Conservation (phyloP, 345 rosid genomes). For the Pugionium dolabratum region DNA sequence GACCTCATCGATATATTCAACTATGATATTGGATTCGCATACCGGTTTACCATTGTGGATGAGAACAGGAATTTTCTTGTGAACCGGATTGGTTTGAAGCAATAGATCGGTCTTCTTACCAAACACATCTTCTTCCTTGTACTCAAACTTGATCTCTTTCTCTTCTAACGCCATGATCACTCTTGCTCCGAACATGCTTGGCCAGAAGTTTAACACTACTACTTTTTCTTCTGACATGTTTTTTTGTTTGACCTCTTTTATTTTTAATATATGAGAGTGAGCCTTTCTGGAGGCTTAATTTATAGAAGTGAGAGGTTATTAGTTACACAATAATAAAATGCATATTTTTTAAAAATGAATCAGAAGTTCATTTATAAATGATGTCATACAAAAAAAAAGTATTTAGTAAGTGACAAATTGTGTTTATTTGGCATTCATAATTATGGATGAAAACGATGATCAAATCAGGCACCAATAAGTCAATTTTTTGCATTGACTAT, state of each 20-base stretch:
- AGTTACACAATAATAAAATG: too few species aligned
- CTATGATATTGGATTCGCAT: slow-evolving; percentile 38
- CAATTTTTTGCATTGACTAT: too few species aligned
- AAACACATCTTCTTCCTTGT: slow-evolving; percentile 42
- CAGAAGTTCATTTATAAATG: too few species aligned
- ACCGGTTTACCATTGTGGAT: slow-evolving; percentile 42
- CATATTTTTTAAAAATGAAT: too few species aligned
- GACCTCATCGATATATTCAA: slow-evolving; percentile 42
- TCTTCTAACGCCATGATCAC: slow-evolving; percentile 41
- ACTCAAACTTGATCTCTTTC: slow-evolving; percentile 38
- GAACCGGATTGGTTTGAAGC: slow-evolving; percentile 37
- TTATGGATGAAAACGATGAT: too few species aligned
- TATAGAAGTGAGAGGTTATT: too few species aligned
- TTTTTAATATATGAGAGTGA: too few species aligned
- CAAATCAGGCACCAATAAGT: too few species aligned
- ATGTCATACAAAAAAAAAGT: too few species aligned
- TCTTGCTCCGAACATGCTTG: slow-evolving; percentile 45
- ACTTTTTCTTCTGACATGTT: slow-evolving; percentile 40
- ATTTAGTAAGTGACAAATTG: too few species aligned
- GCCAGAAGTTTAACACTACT: slow-evolving; percentile 42
- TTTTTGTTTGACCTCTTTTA: background rate
- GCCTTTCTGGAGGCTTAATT: background rate
- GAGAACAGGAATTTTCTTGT: slow-evolving; percentile 42
- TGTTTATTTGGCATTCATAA: too few species aligned
- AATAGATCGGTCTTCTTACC: slow-evolving; percentile 37